Base-by-base conservation (phyloP, 768 basidiomycete species). In the Tulasnella sp. region DNA sequence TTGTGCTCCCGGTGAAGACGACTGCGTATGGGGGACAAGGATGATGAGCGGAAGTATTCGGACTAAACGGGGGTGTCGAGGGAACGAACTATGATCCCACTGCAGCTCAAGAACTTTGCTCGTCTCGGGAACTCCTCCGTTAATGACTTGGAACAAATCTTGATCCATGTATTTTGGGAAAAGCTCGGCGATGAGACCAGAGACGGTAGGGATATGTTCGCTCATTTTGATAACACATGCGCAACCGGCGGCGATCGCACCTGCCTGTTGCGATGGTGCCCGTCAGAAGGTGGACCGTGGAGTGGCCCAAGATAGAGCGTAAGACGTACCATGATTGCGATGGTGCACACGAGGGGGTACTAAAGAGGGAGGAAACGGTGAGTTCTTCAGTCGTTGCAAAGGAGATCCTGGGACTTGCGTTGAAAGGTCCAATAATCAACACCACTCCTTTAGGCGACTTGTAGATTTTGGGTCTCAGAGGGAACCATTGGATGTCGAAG, bases 231-330 rank as follows among this genome's bases (percentile, higher is more conserved):
- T 71, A 6, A 92, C 85, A 4, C 89, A 90, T 0, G 92, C 87
- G 82, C 91, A 92, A 8, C 95, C 95, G 2, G 94, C 93, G 0
- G 94, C 92, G 56, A 97, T 89, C 0, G 95, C 95, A 10, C 92
- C 92, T 71, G 84, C 80, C 83, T 83, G 52, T n/a, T 38, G 18
- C n/a, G 38, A 36, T 40, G 7, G 5, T 0, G 7, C 9, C 7
- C 18, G 27, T 74, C 24, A 40, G 71, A 56, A 5, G 46, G n/a
- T 21, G n/a, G n/a, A n/a, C n/a, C n/a, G n/a, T 1, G 14, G 36
- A 1, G 6, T 5, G 14, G 6, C 8, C 4, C 31, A 34, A 18
- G 31, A 72, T 46, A 24, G 78, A 12, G 27, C 27, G n/a, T n/a
- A 34, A 18, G 38, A 84, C 89, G 31, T 80, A 92, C 92, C 81